Conservation (phyloP, 768 basidiomycete species). For the Suillus placidus region DNA sequence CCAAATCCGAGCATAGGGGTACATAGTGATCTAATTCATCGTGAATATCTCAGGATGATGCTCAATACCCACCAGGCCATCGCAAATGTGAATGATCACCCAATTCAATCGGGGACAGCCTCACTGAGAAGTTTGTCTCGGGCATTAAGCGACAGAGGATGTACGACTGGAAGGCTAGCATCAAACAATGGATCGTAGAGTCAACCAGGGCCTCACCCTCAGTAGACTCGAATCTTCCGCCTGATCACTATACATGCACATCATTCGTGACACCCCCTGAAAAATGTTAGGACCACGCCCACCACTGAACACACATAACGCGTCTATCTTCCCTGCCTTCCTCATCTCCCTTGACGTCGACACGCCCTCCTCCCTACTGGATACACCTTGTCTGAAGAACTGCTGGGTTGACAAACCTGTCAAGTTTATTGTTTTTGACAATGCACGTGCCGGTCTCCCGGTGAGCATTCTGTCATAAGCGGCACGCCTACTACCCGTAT, state of each 20-base stretch:
- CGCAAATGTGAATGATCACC: too few species aligned
- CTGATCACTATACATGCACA: background rate
- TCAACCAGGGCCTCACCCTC: too few species aligned
- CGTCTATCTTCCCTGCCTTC: conserved; percentile 69
- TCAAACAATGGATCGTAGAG: too few species aligned
- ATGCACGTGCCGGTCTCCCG: conserved; percentile 80
- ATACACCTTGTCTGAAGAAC: conserved; percentile 60
- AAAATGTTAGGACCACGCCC: conserved; percentile 52
- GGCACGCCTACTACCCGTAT: conserved; percentile 80
- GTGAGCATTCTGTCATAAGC: conserved; percentile 92
- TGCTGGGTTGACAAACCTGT: conserved; percentile 89
- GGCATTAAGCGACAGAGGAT: too few species aligned
- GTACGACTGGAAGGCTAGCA: too few species aligned
- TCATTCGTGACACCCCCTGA: background rate
- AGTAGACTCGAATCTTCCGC: too few species aligned
- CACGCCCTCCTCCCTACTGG: conserved; percentile 42
- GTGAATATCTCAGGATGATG: too few species aligned
- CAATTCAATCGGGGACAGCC: too few species aligned
- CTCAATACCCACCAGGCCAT: too few species aligned
- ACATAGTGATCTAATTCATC: too few species aligned
- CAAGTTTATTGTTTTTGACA: conserved; percentile 85
- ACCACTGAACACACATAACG: conserved; percentile 61
- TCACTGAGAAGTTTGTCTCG: too few species aligned
- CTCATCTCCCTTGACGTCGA: conserved; percentile 74
- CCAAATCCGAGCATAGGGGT: too few species aligned